phyloP scores from a whole-genome alignment of 108 stramenopile species.

The Cylindrotheca closterium region DNA sequence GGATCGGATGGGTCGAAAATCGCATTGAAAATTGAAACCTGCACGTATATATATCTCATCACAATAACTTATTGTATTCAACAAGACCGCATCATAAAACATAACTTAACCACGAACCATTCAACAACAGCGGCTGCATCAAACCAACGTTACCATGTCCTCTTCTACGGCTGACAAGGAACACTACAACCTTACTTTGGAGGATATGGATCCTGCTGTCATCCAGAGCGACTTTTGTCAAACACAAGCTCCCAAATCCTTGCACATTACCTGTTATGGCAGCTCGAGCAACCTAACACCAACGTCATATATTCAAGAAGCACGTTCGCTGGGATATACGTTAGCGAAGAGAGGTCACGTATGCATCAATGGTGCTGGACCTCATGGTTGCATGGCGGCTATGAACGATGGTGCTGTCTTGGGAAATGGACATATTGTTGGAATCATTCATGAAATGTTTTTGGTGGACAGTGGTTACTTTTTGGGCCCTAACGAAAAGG shows the following conservation, averaged over 20 bases:
- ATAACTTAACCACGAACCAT: no score
- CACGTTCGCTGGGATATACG: slow-evolving; percentile 61
- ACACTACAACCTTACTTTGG: no score
- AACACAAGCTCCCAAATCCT: slow-evolving; percentile 16
- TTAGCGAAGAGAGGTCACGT: slow-evolving; percentile 77
- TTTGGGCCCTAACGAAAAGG: slow-evolving; percentile 9
- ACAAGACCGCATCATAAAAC: no score
- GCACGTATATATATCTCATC: no score
- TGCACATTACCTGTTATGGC: slow-evolving; percentile 83
- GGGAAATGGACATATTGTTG: slow-evolving; percentile 77
- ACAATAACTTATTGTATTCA: no score
- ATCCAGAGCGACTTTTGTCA: slow-evolving; percentile 7
- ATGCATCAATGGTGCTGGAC: slow-evolving; percentile 91
- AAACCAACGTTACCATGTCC: no score
- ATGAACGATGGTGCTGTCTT: slow-evolving; percentile 83
- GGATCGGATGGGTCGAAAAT: no score
- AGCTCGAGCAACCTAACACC: slow-evolving; percentile 76
- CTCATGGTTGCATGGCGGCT: slow-evolving; percentile 82
- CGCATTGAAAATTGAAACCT: no score
- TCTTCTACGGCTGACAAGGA: no score
- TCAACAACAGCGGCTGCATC: no score
- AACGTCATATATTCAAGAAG: slow-evolving; percentile 54
- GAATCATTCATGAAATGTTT: slow-evolving; percentile 93
- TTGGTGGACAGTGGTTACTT: slow-evolving; percentile 80
- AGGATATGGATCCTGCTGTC: slow-evolving; percentile 13